A percentile compares a stretch with the other conserved stretches of the same genome.
Conservation (phyloP, 225 moss, liverwort and hornwort genomes). For the Bryoerythrophyllum caledonicum region DNA sequence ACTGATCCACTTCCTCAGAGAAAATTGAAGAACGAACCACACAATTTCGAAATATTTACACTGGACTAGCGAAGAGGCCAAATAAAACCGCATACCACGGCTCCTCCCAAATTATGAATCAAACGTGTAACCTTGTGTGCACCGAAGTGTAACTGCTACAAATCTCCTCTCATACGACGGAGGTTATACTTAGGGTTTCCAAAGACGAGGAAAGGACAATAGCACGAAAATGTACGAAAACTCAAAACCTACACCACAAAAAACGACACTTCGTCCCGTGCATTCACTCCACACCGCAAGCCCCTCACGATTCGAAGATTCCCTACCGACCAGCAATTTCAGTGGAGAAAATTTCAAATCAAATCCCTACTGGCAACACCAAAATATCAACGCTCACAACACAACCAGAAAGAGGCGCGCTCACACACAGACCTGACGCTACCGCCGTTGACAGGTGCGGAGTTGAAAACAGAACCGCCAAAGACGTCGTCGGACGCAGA, state of each 20-base stretch:
- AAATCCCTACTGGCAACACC: not conserved
- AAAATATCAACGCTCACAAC: not conserved
- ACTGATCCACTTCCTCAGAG: not conserved
- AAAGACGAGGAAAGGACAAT: not conserved
- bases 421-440: constrained; percentile 26
- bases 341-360: not conserved
- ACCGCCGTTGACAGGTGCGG: constrained; percentile 24
- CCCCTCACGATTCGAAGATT: not conserved
- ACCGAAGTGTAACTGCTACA: not conserved
- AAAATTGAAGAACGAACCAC: not conserved
- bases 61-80: not conserved
- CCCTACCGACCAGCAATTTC: not conserved
- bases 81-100: not conserved
- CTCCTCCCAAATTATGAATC: not conserved
- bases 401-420: not conserved
- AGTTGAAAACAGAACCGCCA: constrained; percentile 27
- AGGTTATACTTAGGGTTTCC: constrained; percentile 10
- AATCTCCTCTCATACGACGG: not conserved
- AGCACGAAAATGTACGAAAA: not conserved
- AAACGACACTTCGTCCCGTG: no score
- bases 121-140: not conserved
- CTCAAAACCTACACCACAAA: constrained; percentile 12
- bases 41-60: not conserved
- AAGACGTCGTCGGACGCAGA: constrained; percentile 58
- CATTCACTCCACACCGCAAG: not conserved